These are phyloP conservation scores for Boletus subparvulus DNA, from an alignment of 768 basidiomycete species.

Conservation along the genomic window DNA sequence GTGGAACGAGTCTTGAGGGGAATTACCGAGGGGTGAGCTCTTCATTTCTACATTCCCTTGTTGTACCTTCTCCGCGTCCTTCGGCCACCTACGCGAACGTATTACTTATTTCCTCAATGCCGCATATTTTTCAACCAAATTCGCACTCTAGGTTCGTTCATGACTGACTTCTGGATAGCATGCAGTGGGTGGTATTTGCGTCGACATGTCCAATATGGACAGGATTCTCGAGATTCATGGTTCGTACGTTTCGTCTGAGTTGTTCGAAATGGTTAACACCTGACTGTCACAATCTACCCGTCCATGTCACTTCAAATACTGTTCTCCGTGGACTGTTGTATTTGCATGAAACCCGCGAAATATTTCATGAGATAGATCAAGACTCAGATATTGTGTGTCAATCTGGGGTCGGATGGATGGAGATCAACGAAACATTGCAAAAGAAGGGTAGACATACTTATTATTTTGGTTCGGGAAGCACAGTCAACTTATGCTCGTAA, in stretches of 20 bases:
- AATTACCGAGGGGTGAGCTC: slow-evolving; percentile 61
- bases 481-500: neutral
- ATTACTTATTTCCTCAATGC: neutral
- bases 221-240: slow-evolving; percentile 73
- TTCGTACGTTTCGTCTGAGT: slow-evolving; percentile 26
- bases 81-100: neutral
- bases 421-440: slow-evolving; percentile 65
- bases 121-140: neutral
- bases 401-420: slow-evolving; percentile 69
- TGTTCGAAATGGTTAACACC: neutral
- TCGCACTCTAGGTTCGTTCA: neutral
- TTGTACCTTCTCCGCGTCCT: neutral
- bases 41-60: neutral
- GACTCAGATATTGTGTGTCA: slow-evolving; percentile 77
- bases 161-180: slow-evolving; percentile 15
- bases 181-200: slow-evolving; percentile 63
- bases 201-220: slow-evolving; percentile 81
- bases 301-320: neutral
- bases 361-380: slow-evolving; percentile 41
- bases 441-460: slow-evolving; percentile 46
- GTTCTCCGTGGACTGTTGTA: neutral
- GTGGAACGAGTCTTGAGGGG: slow-evolving; percentile 81
- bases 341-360: neutral
- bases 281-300: neutral
- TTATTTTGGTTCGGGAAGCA: neutral